phyloP scores from a whole-genome alignment of 108 stramenopile genomes.

The Nannochloropsis salina region DNA sequence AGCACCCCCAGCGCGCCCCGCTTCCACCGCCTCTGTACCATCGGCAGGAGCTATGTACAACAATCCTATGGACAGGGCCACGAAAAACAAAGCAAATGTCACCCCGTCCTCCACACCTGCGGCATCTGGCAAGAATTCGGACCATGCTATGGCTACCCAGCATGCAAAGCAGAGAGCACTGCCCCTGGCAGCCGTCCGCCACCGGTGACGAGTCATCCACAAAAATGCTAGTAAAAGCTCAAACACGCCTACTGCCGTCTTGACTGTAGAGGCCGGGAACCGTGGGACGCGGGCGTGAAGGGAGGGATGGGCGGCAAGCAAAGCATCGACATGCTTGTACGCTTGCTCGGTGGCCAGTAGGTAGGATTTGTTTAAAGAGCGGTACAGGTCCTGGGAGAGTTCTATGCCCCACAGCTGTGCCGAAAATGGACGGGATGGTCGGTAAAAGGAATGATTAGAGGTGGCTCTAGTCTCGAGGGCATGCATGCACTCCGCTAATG shows the following conservation, averaged over 20 bases:
- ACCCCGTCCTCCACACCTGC: background rate
- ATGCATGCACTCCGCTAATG: no score
- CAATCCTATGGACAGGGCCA: background rate
- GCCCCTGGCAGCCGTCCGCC: background rate
- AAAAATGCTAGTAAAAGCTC: background rate
- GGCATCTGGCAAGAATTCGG: background rate
- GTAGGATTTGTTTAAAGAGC: background rate
- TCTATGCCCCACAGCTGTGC: background rate
- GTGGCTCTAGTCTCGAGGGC: no score
- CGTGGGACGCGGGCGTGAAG: background rate
- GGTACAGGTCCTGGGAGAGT: conserved; percentile 16
- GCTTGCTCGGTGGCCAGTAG: conserved; percentile 2
- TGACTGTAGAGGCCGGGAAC: background rate
- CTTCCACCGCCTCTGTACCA: background rate
- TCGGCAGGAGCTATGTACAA: background rate
- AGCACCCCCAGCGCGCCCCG: background rate
- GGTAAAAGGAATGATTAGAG: background rate
- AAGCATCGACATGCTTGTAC: conserved; percentile 8
- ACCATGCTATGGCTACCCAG: conserved; percentile 16
- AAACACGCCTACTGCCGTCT: background rate
- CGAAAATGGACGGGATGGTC: background rate
- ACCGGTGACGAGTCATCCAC: background rate
- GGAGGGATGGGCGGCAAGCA: background rate
- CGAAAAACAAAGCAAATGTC: background rate
- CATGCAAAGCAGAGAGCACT: background rate